Evolutionary conservation across 306 rosid species (phyloP).

Genomic region (Ormosia semicastrata): DNA sequence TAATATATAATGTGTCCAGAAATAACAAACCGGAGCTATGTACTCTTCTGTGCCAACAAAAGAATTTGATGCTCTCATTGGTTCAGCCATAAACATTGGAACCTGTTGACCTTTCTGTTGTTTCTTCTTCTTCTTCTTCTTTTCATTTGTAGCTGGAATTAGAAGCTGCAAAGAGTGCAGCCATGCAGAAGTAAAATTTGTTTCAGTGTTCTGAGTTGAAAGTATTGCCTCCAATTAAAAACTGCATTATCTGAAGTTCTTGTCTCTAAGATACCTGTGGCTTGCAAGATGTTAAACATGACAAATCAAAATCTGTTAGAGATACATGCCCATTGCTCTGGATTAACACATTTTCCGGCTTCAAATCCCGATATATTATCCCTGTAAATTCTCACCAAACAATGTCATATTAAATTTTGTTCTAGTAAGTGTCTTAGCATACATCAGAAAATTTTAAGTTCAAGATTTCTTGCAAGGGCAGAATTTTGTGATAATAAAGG

Average conservation of each 20-base stretch:
- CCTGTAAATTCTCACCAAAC: conserved; percentile 48
- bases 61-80: conserved; percentile 97
- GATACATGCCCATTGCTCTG: conserved; percentile 76
- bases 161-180: conserved; percentile 60
- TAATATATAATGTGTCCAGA: neutral
- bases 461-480: neutral
- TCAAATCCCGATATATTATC: conserved; percentile 90
- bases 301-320: conserved; percentile 90
- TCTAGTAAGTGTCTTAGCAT: neutral
- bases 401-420: conserved; percentile 5
- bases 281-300: conserved; percentile 86
- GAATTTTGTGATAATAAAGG: neutral
- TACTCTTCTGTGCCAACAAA: conserved; percentile 99
- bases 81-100: conserved; percentile 95
- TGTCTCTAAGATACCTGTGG: conserved; percentile 65
- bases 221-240: neutral
- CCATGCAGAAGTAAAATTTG: neutral
- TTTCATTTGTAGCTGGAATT: conserved; percentile 51
- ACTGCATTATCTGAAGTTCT: neutral
- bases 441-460: neutral
- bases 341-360: conserved; percentile 94
- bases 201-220: neutral
- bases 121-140: conserved; percentile 54
- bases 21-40: conserved; percentile 90
- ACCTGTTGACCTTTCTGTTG: conserved; percentile 52